A percentile compares a stretch with the other conserved stretches of the same genome.
Conservation (phyloP, 2,329 filamentous ascomycete species). For the Aspergillus uvarum region DNA sequence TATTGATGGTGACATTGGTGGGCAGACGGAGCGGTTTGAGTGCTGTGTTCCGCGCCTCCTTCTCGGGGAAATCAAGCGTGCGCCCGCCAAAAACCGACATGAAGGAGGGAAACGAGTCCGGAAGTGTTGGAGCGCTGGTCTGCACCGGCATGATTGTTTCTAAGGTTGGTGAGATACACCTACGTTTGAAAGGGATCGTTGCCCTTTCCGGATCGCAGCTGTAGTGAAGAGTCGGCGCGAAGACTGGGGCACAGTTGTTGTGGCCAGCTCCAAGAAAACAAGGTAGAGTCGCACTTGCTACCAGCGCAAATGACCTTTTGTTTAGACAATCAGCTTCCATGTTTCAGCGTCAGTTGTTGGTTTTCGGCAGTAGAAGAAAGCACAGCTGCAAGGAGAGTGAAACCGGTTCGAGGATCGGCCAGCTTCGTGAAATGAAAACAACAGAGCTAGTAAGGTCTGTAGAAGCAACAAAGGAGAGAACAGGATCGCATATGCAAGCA, state of each 20-base stretch:
- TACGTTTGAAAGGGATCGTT: constrained; percentile 31
- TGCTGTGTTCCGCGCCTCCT: constrained; percentile 28
- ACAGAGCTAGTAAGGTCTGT: constrained; percentile 17
- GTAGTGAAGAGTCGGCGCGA: constrained; percentile 26
- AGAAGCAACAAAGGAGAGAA: constrained; percentile 14
- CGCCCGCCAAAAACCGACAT: constrained; percentile 53
- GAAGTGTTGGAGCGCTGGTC: constrained; percentile 40
- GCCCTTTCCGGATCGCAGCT: constrained; percentile 29
- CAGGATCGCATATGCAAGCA: constrained; percentile 11
- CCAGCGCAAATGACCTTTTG: constrained; percentile 44
- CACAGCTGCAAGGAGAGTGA: constrained; percentile 32
- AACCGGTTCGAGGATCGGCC: constrained; percentile 27
- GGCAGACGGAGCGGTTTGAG: constrained; percentile 29
- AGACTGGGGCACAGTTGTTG: constrained; percentile 24
- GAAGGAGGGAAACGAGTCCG: constrained; percentile 52
- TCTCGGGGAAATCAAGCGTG: constrained; percentile 24
- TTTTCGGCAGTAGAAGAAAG: constrained; percentile 18
- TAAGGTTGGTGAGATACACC: constrained; percentile 21
- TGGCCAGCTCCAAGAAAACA: constrained; percentile 30
- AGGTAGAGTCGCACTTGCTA: constrained; percentile 36
- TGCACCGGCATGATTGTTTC: constrained; percentile 40
- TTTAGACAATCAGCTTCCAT: constrained; percentile 33
- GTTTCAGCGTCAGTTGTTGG: constrained; percentile 16
- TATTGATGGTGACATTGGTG: constrained; percentile 29
- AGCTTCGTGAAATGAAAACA: constrained; percentile 18